Evolutionary conservation across 495 filamentous ascomycete genomes (phyloP), one percentile per base, ranked within the genome.

Genomic region (Glarea lozoyensis): DNA sequence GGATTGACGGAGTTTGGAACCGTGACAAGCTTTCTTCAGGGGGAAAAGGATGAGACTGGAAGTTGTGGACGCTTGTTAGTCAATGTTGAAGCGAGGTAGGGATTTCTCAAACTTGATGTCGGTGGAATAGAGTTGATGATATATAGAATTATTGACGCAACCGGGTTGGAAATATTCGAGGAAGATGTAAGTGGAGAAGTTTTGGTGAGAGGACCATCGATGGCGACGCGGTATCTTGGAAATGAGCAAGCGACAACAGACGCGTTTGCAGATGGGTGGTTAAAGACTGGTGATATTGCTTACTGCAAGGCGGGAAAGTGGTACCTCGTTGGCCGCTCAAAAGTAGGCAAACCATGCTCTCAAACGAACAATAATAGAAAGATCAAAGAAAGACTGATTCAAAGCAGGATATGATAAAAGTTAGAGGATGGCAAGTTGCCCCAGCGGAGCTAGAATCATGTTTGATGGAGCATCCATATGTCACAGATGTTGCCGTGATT

Each of bases 271-370:
- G 86, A 88, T 56, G 86, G 84, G 11, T 94, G 88, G 88, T 89
- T 94, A 70, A 86, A 79, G 76, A 90, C 87, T 25, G 88, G 88
- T 27, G 88, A 94, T 51, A 88, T 94, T 53, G 88, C 88, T 49
- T 84, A 94, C 66, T 80, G 88, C 57, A 36, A 56, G 63, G 46
- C 72, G 77, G 56, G 88, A 85, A 50, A 79, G 88, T 57, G 66
- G 93, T 43, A 81, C 53, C 79, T 94, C 23, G n/a, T n/a, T n/a
- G n/a, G n/a, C n/a, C n/a, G n/a, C n/a, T n/a, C n/a, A n/a, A n/a
- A n/a, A n/a, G n/a, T n/a, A n/a, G n/a, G n/a, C n/a, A n/a, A n/a
- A n/a, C n/a, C n/a, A n/a, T n/a, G n/a, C n/a, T n/a, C n/a, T n/a
- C n/a, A n/a, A n/a, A n/a, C n/a, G n/a, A n/a, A n/a, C n/a, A n/a